Conservation (phyloP, 2,329 filamentous ascomycete genomes). For the Aspergillus nomiae region DNA sequence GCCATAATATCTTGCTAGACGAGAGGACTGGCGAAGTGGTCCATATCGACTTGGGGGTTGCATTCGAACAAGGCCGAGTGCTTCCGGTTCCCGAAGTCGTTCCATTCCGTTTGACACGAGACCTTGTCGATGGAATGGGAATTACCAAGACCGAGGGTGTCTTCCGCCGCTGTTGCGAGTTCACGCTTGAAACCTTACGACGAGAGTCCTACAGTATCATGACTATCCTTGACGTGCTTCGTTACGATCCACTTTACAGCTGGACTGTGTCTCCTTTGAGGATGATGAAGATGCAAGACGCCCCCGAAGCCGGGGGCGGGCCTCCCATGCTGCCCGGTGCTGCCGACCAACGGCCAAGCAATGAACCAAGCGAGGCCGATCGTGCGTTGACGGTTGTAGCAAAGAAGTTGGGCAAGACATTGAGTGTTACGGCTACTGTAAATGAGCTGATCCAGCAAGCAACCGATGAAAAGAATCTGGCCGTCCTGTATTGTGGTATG, state of each 20-base stretch:
- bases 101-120: slow-evolving; percentile 89
- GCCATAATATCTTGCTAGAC: slow-evolving; percentile 95
- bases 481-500: slow-evolving; percentile 80
- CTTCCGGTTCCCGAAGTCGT: slow-evolving; percentile 93
- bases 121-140: slow-evolving; percentile 96
- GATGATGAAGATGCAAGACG: slow-evolving; percentile 67
- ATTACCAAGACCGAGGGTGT: slow-evolving; percentile 93
- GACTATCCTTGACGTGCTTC: slow-evolving; percentile 94
- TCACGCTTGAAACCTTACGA: slow-evolving; percentile 91
- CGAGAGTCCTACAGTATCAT: slow-evolving; percentile 96
- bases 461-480: slow-evolving; percentile 87
- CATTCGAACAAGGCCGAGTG: slow-evolving; percentile 95
- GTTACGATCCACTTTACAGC: slow-evolving; percentile 96
- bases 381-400: slow-evolving; percentile 88
- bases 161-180: slow-evolving; percentile 97
- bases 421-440: slow-evolving; percentile 93
- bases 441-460: slow-evolving; percentile 97
- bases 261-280: slow-evolving; percentile 82
- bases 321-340: slow-evolving; percentile 37
- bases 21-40: slow-evolving; percentile 88
- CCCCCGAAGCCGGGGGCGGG: slow-evolving; percentile 45
- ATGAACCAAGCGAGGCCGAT: slow-evolving; percentile 78
- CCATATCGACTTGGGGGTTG: slow-evolving; percentile 95
- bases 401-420: slow-evolving; percentile 91
- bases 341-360: slow-evolving; percentile 42